These are phyloP conservation scores for Hapsidospora chrysogenum DNA, from an alignment of 495 filamentous ascomycete genomes.

Conservation along the genomic window DNA sequence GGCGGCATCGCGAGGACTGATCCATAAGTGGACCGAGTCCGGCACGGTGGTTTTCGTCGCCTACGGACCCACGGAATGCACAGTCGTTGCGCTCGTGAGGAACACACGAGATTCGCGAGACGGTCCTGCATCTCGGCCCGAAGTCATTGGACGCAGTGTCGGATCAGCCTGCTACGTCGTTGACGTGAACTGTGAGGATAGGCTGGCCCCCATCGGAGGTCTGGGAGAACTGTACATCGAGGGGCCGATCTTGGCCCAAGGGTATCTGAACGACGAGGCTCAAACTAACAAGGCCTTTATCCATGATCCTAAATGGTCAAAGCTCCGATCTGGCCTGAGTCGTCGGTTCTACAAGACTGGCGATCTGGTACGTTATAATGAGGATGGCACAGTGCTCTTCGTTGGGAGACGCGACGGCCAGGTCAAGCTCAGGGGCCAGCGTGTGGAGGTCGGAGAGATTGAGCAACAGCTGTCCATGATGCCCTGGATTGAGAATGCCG, in stretches of 20 bases:
- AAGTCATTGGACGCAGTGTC: not conserved
- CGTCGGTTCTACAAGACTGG: constrained; percentile 26
- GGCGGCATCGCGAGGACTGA: constrained; percentile 5
- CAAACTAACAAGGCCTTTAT: not conserved
- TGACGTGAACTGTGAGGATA: constrained; percentile 19
- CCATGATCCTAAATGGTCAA: not conserved
- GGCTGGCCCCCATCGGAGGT: constrained; percentile 23
- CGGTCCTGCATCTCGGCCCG: not conserved
- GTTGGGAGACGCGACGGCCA: constrained; percentile 16
- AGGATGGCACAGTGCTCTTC: constrained; percentile 7
- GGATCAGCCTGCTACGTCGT: not conserved
- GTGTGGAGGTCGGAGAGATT: constrained; percentile 15
- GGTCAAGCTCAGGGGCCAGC: constrained; percentile 16
- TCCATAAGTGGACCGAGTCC: constrained; percentile 8
- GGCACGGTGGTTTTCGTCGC: constrained; percentile 4
- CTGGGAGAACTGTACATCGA: constrained; percentile 20
- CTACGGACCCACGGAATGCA: constrained; percentile 12
- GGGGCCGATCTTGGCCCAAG: constrained; percentile 14
- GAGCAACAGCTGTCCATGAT: constrained; percentile 6
- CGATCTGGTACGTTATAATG: constrained; percentile 28
- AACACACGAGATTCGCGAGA: not conserved
- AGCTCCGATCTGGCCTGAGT: not conserved
- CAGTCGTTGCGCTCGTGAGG: not conserved
- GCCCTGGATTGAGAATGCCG: no score
- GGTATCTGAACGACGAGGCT: constrained; percentile 15